Percentiles rank a stretch among this genome's conserved stretches.
Evolutionary conservation across 2,329 filamentous ascomycete species (phyloP).

Genomic region (Penicillium sp.): DNA sequence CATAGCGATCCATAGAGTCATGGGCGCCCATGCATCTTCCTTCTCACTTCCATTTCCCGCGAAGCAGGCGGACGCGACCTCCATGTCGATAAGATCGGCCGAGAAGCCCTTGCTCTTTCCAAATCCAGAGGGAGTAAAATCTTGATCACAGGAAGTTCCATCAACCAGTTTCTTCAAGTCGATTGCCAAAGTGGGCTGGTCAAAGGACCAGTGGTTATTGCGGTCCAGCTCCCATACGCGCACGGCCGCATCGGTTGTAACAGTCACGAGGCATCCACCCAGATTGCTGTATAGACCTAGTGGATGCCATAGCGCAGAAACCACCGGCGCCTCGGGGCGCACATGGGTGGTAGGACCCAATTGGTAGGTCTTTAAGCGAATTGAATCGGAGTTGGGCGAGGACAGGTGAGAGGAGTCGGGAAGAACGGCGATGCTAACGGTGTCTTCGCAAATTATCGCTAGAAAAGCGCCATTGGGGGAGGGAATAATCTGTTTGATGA

Average conservation of each 20-base stretch:
- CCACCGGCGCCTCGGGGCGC: constrained; percentile 77
- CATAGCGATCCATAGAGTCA: constrained; percentile 98
- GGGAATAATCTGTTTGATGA: constrained; percentile 81
- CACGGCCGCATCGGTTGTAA: constrained; percentile 85
- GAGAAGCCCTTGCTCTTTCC: constrained; percentile 81
- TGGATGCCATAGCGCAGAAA: constrained; percentile 88
- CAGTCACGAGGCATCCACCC: constrained; percentile 79
- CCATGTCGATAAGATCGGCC: constrained; percentile 88
- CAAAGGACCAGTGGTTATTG: constrained; percentile 84
- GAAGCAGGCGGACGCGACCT: constrained; percentile 88
- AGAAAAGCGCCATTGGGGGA: constrained; percentile 82
- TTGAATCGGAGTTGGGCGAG: constrained; percentile 64
- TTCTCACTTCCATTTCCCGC: constrained; percentile 66
- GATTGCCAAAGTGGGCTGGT: constrained; percentile 77
- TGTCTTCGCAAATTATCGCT: constrained; percentile 83
- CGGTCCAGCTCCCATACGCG: constrained; percentile 87
- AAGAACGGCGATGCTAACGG: constrained; percentile 82
- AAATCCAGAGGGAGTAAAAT: constrained; percentile 75
- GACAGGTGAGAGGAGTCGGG: constrained; percentile 78
- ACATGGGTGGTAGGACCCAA: constrained; percentile 93
- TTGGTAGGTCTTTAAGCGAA: constrained; percentile 84
- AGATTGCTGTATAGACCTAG: constrained; percentile 67
- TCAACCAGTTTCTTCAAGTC: constrained; percentile 88
- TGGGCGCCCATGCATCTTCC: constrained; percentile 78
- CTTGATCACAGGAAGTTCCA: constrained; percentile 77